A percentile compares a stretch with the other conserved stretches of the same genome.
Evolutionary conservation across 805 yeast genomes (phyloP).

Genomic region (Hanseniaspora guilliermondii): DNA sequence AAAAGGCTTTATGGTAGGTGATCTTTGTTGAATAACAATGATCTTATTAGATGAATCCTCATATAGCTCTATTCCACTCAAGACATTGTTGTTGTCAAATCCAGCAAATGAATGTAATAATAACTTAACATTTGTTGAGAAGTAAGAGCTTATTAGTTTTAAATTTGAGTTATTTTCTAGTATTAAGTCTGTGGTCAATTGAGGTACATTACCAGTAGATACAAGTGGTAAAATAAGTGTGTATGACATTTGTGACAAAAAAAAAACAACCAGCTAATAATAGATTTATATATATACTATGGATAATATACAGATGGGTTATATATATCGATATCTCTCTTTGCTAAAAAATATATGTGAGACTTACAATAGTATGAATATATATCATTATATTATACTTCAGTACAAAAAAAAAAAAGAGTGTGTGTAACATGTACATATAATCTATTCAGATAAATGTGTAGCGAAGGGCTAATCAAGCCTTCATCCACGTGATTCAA

Average conservation of each 20-base stretch:
- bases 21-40: constrained; percentile 63
- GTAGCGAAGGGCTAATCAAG: too few species aligned
- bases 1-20: constrained; percentile 68
- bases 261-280: too few species aligned
- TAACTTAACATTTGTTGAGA: constrained; percentile 35
- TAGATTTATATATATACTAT: too few species aligned
- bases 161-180: constrained; percentile 47
- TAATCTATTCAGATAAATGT: too few species aligned
- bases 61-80: constrained; percentile 59
- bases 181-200: constrained; percentile 60
- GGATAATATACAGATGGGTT: too few species aligned
- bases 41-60: constrained; percentile 31
- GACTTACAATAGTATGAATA: too few species aligned
- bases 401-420: too few species aligned
- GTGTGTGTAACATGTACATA: too few species aligned
- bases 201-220: constrained; percentile 84
- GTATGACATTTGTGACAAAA: constrained; percentile 21
- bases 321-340: too few species aligned
- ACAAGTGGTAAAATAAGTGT: constrained; percentile 65
- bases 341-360: too few species aligned
- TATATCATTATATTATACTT: too few species aligned
- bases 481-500: too few species aligned
- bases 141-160: constrained; percentile 30
- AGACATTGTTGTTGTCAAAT: constrained; percentile 30
- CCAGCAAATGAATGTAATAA: constrained; percentile 71